Evolutionary conservation across 352 stramenopile genomes (phyloP), one percentile per base, ranked within the genome.

Genomic region (Pythium dissotocum): DNA sequence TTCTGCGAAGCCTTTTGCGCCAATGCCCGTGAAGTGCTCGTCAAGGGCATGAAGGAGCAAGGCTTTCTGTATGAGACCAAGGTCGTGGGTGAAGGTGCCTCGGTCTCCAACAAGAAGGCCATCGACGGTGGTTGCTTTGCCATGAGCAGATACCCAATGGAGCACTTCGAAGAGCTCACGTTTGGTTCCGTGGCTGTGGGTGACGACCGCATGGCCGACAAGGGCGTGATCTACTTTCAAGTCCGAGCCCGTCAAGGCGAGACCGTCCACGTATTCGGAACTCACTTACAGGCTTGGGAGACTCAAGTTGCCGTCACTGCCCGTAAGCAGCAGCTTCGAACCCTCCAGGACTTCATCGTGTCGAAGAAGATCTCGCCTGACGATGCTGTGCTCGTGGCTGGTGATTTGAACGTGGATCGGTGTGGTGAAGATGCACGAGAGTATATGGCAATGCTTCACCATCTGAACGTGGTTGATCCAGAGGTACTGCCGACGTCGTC

Each of bases 31-130:
- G 77, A 82, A 32, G 65, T 82, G 6, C 67, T 92, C n/a, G 67
- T 86, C 10, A 70, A 75, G 7, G 80, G 80, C 9, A 90, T 92
- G 83, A 90, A 90, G 55, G 73, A 73, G 13, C 73, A 85, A 10
- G 83, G 83, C 0, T 90, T 86, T 42, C 63, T 90, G 10, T 92
- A 81, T 65, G 82, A 90, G 69, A 92, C 83, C n/a, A 87, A 83
- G 21, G 75, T 82, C 26, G 76, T 89, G 26, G 80, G 81, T 12
- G 74, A 69, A 7, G 67, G 77, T 55, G 71, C 72, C 28, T 82
- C 84, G 42, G 56, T 89, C 40, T 71, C 77, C 35, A 78, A 75
- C 53, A 89, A 89, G 58, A 89, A 89, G 55, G 80, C 71, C 2
- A 79, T 90, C 60, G 77, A 89, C 40, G 79, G 79, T 12, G 83